These are phyloP conservation scores for Fusarium sp. DNA, from an alignment of 2,329 filamentous ascomycete genomes.

Conservation along the genomic window DNA sequence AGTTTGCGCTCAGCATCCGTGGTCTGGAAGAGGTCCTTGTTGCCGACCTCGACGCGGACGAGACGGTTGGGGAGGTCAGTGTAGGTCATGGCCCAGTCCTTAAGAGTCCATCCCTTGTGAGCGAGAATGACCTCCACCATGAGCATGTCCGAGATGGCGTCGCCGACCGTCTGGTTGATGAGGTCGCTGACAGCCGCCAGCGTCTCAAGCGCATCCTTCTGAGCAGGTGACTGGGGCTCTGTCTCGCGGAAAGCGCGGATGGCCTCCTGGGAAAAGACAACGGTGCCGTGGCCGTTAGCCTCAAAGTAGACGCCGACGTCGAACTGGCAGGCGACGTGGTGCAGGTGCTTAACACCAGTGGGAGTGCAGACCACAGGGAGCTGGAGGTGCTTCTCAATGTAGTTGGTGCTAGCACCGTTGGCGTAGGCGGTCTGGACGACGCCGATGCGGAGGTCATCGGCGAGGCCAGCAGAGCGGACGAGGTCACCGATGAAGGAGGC, in stretches of 20 bases:
- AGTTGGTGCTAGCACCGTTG: conserved; percentile 93
- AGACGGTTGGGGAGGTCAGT: conserved; percentile 94
- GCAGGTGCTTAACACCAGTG: conserved; percentile 96
- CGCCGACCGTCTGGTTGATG: conserved; percentile 98
- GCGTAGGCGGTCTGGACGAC: conserved; percentile 98
- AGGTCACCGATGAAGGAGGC: conserved; percentile 95
- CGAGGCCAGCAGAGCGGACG: conserved; percentile 81
- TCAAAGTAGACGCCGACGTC: conserved; percentile 99
- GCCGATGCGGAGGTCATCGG: conserved; percentile 86
- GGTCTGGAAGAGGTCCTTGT: conserved; percentile 90
- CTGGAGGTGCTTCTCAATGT: conserved; percentile 87
- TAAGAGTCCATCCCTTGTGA: conserved; percentile 90
- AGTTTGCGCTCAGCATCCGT: conserved; percentile 93
- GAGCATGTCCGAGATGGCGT: conserved; percentile 95
- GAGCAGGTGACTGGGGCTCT: conserved; percentile 89
- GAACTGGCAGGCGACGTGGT: conserved; percentile 95
- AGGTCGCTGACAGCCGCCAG: conserved; percentile 86
- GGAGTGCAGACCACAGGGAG: conserved; percentile 93
- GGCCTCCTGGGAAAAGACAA: conserved; percentile 91
- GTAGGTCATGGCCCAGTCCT: conserved; percentile 94
- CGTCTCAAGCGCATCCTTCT: conserved; percentile 88
- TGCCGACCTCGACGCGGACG: conserved; percentile 88
- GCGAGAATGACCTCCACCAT: conserved; percentile 96
- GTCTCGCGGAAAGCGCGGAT: conserved; percentile 81
- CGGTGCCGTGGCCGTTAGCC: conserved; percentile 96